These are phyloP conservation scores for Aspergillus terreus DNA, from an alignment of 2,329 filamentous ascomycete genomes.

Conservation along the genomic window DNA sequence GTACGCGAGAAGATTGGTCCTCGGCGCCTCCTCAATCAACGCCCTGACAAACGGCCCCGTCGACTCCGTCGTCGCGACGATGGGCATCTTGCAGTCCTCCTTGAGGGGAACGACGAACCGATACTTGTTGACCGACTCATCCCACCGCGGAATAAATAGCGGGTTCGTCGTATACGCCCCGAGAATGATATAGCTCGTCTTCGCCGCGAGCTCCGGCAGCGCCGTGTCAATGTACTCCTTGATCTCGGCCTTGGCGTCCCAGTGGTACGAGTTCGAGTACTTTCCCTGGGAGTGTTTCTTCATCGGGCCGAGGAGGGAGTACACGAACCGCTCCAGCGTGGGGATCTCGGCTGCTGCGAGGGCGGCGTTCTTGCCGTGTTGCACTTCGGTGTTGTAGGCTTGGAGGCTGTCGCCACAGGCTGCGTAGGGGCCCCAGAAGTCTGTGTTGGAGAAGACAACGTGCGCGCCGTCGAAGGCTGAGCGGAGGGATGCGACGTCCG, in stretches of 20 bases:
- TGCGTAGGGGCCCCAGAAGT: conserved; percentile 54
- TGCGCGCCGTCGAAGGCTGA: conserved; percentile 41
- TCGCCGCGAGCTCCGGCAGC: conserved; percentile 42
- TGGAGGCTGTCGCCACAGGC: conserved; percentile 17
- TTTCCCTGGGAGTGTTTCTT: conserved; percentile 45
- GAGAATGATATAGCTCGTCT: conserved; percentile 39
- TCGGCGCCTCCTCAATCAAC: conserved; percentile 37
- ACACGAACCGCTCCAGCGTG: conserved; percentile 48
- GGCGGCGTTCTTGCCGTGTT: conserved; percentile 54
- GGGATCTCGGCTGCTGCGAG: conserved; percentile 47
- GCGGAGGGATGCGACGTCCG: conserved; percentile 23
- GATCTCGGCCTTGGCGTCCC: conserved; percentile 50
- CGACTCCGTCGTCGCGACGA: conserved; percentile 38
- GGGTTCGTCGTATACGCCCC: conserved; percentile 31
- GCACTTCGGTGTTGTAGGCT: conserved; percentile 49
- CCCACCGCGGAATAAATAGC: conserved; percentile 25
- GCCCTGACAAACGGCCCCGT: conserved; percentile 46
- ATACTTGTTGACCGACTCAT: conserved; percentile 28
- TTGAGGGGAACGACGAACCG: conserved; percentile 27
- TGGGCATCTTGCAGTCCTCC: conserved; percentile 28
- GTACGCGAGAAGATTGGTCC: conserved; percentile 45
- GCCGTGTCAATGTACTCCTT: conserved; percentile 43
- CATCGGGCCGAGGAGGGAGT: conserved; percentile 51
- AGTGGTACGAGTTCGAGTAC: conserved; percentile 46
- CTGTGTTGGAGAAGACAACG: conserved; percentile 54